Base-by-base conservation (phyloP, 116 monocot species). In the Posidonia oceanica region DNA sequence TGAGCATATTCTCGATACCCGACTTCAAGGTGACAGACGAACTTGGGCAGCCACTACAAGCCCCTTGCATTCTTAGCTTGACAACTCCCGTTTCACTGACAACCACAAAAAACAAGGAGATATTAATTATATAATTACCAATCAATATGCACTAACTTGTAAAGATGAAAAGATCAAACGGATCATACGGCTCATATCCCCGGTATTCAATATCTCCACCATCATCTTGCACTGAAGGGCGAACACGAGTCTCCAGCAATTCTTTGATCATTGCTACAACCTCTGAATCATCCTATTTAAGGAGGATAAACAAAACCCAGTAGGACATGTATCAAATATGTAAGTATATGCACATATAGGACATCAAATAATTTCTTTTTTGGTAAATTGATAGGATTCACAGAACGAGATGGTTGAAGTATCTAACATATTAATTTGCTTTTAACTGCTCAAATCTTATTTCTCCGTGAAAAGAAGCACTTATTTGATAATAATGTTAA, bases 1-100 rank as follows among this genome's bases (percentile, higher is more conserved):
- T 87, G 52, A 97, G 91, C 89, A 97, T 97, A 63, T 97, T 97
- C 76, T 97, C 97, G 22, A 97, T 97, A 61, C 92, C 89, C 37
- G 92, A 92, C 84, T 97, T 97, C 79, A 97, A 75, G 22, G 97
- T 97, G n/a, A 97, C 97, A 53, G 97, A 87, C 6, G 97, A 92
- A 70, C 97, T 92, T 5, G 97, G 97, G 72, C 97, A 97, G 52
- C 97, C 96, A 39, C 92, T 97, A 55, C 97, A 91, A 48, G 97
- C 97, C 62, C 92, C 97, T 83, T 97, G 97, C 97, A 97, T 89
- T 73, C 66, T 85, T 66, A 92, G 73, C 79, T 87, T 97, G 22
- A 97, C 92, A 59, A 89, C 79, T 66, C 97, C 92, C 38, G 85
- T 83, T 71, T 86, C 92, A 52, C 97, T 97, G 79, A 18, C 41